Evolutionary conservation across 345 rosid species (phyloP).

Genomic region (Populus deltoides): DNA sequence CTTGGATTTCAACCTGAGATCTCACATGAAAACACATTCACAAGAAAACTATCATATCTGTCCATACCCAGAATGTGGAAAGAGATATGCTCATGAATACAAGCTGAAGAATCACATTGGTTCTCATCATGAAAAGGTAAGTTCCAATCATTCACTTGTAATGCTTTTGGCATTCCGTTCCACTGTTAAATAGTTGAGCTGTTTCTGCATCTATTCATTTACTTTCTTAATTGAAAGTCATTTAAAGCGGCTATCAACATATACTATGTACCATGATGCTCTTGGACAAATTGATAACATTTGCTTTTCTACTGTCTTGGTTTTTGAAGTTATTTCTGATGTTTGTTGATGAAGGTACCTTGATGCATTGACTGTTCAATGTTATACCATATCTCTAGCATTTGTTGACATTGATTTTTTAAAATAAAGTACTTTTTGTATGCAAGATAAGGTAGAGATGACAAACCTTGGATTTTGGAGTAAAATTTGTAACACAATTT

Average conservation of each 20-base stretch:
- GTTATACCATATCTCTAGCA: background rate
- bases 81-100: slow-evolving; percentile 98
- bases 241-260: background rate
- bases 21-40: slow-evolving; percentile 98
- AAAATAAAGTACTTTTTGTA: background rate
- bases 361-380: background rate
- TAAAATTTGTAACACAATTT: background rate
- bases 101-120: slow-evolving; percentile 84
- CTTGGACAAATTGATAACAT: background rate
- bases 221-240: background rate
- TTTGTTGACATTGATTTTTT: background rate
- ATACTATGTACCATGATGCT: background rate
- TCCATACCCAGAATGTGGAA: slow-evolving; percentile 87
- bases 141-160: slow-evolving; percentile 6
- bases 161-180: background rate
- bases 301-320: background rate
- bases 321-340: background rate
- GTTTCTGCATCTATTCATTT: background rate
- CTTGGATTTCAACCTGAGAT: slow-evolving; percentile 90
- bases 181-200: background rate
- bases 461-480: background rate
- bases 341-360: background rate
- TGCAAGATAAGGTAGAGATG: background rate
- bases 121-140: slow-evolving; percentile 83
- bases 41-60: slow-evolving; percentile 97